Base-by-base conservation (phyloP, 2,329 filamentous ascomycete genomes). In the Monosporascus ibericus region DNA sequence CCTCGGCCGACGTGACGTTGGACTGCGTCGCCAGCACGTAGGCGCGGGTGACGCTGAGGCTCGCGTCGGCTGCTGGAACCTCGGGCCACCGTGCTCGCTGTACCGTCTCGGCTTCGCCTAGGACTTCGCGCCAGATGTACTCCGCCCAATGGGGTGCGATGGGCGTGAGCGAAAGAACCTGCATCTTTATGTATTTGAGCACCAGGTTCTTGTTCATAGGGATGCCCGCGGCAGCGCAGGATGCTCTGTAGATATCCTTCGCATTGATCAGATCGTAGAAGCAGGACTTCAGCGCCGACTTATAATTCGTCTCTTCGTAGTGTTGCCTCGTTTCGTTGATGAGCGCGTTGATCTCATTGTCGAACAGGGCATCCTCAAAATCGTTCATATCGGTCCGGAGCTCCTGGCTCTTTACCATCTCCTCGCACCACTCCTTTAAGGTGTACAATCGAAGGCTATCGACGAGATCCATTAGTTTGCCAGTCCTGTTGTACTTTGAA, bases 101-200 rank as follows among this genome's bases (percentile, higher is more conserved):
- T 63, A 99, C 83, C 7, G 87, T 88, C 51, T 78, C 73, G 37
- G 81, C 70, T 75, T 89, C 91, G 68, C 87, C 83, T 55, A 99
- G 82, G 2, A 97, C 84, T 72, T 97, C 92, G 51, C 88, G 82
- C 90, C 91, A 97, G 67, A 99, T 84, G 72, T 95, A 88, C 68
- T 99, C 94, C 47, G 90, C 79, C 87, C 91, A 97, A 72, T 99
- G 94, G 53, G 94, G 92, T 2, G 92, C 86, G 57, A 97, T 85
- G 49, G 91, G 88, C 3, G 87, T 81, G 60, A 97, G 75, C 65
- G 96, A 78, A 48, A 95, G 79, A 46, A 88, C 85, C 70, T 96
- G 92, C 20, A 95, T 79, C 72, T 95, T 87, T 60, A 96, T 84
- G 72, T 94, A 99, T 60, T 86, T 82, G 61, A 82, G 74, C 34